Evolutionary conservation across 176 grass and related monocot species (phyloP), one percentile per base, ranked within the genome.

Genomic region (Paspalum notatum): DNA sequence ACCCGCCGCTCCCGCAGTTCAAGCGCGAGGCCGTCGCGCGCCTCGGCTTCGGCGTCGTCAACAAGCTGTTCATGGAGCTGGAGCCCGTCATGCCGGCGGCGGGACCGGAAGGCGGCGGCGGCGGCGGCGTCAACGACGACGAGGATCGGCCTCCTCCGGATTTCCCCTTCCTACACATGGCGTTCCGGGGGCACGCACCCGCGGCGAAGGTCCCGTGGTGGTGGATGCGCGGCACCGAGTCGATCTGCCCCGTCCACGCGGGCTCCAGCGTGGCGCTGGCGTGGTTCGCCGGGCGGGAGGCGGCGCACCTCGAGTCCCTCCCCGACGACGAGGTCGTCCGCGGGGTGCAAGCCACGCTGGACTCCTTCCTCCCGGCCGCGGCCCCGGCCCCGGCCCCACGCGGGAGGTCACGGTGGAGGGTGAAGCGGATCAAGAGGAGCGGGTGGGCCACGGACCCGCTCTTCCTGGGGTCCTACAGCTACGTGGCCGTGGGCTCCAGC

Each of bases 391-490:
- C 2, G 32, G 51, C 17, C 10, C 52, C 1, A 54, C 8, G 50
- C 1, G 72, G 20, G 26, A 15, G 40, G 47, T 22, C 85, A 22
- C 75, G 62, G 18, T 89, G 63, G 87, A 81, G 85, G 69, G 87
- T 92, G 64, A 72, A 16, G 72, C 76, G 76, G 37, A 52, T 98
- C 53, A 87, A 72, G 83, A 71, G 92, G 80, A 98, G 90, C 74
- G 9, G 68, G 76, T 98, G 95, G 95, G 90, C 68, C 12, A 71
- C 83, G 62, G 83, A 94, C 92, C 80, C 87, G 12, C 79, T 94
- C 24, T 94, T 98, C 74, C 70, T 92, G 5, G 95, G 95, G 12
- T 94, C 95, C 40, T 98, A 98, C 70, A 98, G 92, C 83, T 98
- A 94, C 76, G 92, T 98, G 57, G 89, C 92, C 40, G 88, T 88